phyloP scores from a whole-genome alignment of 768 basidiomycete genomes.

The Xerocomellus amylosporus region DNA sequence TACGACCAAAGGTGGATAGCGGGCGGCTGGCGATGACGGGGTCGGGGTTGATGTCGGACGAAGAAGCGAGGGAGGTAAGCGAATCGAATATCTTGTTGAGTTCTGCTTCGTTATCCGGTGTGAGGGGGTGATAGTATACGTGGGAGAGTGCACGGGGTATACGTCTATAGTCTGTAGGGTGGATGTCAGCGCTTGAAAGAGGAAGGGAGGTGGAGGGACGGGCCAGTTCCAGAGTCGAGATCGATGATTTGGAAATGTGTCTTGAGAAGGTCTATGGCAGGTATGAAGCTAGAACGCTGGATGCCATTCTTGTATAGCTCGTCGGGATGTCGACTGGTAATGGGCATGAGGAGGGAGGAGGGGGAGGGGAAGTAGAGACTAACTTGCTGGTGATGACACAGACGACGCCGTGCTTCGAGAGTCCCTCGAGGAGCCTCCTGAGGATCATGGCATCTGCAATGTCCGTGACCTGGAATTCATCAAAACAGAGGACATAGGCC shows the following conservation, averaged over 20 bases:
- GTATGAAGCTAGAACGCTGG: constrained; percentile 90
- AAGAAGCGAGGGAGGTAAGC: constrained; percentile 50
- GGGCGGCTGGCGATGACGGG: constrained; percentile 58
- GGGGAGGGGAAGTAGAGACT: constrained; percentile 26
- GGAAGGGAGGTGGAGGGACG: constrained; percentile 11
- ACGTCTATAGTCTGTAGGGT: constrained; percentile 82
- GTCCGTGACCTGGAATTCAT: constrained; percentile 99
- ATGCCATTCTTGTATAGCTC: constrained; percentile 99
- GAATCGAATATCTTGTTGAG: constrained; percentile 83
- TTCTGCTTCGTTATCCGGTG: constrained; percentile 60
- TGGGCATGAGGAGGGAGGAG: neutral
- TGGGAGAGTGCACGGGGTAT: constrained; percentile 90
- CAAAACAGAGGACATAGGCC: constrained; percentile 87
- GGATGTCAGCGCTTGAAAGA: neutral
- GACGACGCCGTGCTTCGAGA: constrained; percentile 86
- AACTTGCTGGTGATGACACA: constrained; percentile 98
- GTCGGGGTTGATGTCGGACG: constrained; percentile 35
- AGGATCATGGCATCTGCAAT: constrained; percentile 99
- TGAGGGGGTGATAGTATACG: constrained; percentile 86
- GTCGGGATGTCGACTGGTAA: constrained; percentile 86
- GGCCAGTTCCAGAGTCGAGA: constrained; percentile 93
- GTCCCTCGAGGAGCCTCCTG: constrained; percentile 79
- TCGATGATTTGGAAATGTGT: constrained; percentile 83
- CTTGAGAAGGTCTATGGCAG: constrained; percentile 93
- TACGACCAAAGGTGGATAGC: constrained; percentile 89